Conservation (phyloP, 2,329 filamentous ascomycete species). For the Sclerotinia subarctica region DNA sequence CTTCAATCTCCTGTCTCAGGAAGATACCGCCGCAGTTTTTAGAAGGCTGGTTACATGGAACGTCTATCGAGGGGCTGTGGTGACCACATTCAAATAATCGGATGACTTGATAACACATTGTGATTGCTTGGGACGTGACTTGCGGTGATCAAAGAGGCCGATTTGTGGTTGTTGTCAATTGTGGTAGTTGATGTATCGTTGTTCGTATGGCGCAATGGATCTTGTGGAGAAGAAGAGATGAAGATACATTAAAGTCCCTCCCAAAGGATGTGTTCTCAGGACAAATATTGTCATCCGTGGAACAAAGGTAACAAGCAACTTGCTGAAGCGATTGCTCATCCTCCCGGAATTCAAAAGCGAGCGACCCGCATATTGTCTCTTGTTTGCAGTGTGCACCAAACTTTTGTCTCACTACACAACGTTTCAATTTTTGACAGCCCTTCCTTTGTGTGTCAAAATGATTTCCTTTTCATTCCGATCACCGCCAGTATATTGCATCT, state of each 20-base stretch:
- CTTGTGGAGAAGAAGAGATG: not conserved
- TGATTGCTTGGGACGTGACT: constrained; percentile 2
- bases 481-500: constrained; percentile 43
- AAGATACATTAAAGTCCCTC: not conserved
- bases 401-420: not conserved
- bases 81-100: constrained; percentile 34
- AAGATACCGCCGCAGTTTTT: constrained; percentile 30
- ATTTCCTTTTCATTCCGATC: constrained; percentile 42
- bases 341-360: constrained; percentile 9
- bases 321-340: constrained; percentile 5
- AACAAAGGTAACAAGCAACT: constrained; percentile 12
- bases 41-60: constrained; percentile 28
- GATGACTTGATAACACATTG: constrained; percentile 36
- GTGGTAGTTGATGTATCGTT: not conserved
- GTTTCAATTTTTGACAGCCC: constrained; percentile 29
- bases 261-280: not conserved
- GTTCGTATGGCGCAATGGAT: not conserved
- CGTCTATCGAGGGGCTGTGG: constrained; percentile 24
- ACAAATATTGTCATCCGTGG: constrained; percentile 5
- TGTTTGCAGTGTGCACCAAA: not conserved
- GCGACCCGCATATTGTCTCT: not conserved
- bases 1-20: constrained; percentile 32
- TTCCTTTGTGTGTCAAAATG: constrained; percentile 52
- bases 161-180: not conserved
- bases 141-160: not conserved